These are phyloP conservation scores for Globisporangium lucens DNA, from an alignment of 352 stramenopile species.

Conservation along the genomic window DNA sequence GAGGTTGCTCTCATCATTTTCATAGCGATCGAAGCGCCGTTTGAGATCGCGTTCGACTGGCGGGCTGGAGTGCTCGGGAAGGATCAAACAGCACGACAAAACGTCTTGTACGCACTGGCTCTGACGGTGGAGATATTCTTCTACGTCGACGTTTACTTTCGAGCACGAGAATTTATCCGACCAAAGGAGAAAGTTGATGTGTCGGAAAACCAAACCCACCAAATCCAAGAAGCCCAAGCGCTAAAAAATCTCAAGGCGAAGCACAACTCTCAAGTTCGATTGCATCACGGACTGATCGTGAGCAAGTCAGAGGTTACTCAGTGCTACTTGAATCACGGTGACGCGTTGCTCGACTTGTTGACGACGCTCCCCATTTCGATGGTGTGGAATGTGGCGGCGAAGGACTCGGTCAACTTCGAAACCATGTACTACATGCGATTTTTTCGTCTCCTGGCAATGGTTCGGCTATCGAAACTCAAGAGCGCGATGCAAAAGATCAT, in stretches of 20 bases:
- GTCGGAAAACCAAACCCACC: neutral
- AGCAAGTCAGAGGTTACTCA: neutral
- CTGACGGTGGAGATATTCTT: conserved; percentile 22
- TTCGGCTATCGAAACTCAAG: conserved; percentile 15
- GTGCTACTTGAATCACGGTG: conserved; percentile 19
- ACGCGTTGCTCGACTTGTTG: conserved; percentile 16
- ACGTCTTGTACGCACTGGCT: conserved; percentile 4
- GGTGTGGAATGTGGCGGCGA: conserved; percentile 18
- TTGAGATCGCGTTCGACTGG: conserved; percentile 22
- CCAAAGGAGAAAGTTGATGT: conserved; percentile 1
- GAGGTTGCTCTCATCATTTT: conserved; percentile 15
- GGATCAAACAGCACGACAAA: neutral
- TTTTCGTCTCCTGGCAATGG: conserved; percentile 20
- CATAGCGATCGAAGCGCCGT: conserved; percentile 21
- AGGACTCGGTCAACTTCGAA: conserved; percentile 20
- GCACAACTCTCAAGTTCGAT: neutral
- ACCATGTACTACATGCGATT: conserved; percentile 22
- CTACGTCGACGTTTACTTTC: conserved; percentile 23
- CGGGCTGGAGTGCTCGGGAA: conserved; percentile 6
- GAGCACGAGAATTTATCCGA: conserved; percentile 16
- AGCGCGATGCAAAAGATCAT: conserved; percentile 30
- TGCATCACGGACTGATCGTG: conserved; percentile 4
- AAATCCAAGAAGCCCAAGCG: neutral
- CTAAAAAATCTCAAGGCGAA: neutral
- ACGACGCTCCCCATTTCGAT: conserved; percentile 20